Conservation (phyloP, 257 asterid species). For the Echites panduratus region DNA sequence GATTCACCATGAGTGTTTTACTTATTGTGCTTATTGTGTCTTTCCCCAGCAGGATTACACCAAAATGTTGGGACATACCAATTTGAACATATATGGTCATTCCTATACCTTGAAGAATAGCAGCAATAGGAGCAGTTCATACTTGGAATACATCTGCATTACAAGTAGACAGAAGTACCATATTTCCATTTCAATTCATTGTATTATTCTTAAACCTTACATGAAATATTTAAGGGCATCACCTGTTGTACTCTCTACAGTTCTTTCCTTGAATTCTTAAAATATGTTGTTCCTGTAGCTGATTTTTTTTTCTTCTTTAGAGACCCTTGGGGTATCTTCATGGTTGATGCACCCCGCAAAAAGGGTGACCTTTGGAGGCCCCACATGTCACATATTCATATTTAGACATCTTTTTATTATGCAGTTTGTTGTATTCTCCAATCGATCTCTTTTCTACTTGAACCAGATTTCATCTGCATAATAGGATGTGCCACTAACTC, state of each 20-base stretch:
- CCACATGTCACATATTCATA: too few relatives aligned
- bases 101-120: constrained; percentile 7
- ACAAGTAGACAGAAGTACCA: neutral
- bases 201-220: neutral
- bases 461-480: too few relatives aligned
- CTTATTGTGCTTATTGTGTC: neutral
- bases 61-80: constrained; percentile 7
- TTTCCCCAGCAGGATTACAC: constrained; percentile 9
- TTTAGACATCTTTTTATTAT: too few relatives aligned
- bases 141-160: neutral
- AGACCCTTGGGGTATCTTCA: too few relatives aligned
- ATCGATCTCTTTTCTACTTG: too few relatives aligned
- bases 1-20: neutral
- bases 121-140: neutral
- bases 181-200: neutral
- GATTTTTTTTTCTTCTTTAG: too few relatives aligned
- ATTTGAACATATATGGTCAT: neutral
- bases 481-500: too few relatives aligned
- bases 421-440: too few relatives aligned
- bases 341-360: too few relatives aligned
- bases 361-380: too few relatives aligned
- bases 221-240: neutral
- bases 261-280: neutral
- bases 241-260: neutral
- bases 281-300: neutral